A percentile compares a stretch with the other conserved stretches of the same genome.
These are phyloP conservation scores for Colletotrichum sansevieriae DNA, from an alignment of 2,329 filamentous ascomycete species.

Conservation along the genomic window DNA sequence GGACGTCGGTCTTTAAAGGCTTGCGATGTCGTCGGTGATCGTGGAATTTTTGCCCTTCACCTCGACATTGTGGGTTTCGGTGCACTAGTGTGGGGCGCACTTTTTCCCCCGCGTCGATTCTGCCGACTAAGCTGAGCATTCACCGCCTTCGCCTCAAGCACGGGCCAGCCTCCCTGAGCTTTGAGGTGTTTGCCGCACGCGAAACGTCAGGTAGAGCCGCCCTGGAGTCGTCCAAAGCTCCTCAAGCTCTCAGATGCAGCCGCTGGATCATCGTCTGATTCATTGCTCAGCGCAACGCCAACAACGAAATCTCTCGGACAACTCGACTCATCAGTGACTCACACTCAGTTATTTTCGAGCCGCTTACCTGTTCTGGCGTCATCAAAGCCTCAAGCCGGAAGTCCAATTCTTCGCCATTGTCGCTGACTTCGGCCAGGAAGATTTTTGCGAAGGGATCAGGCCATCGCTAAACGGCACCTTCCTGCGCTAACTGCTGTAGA, in stretches of 20 bases:
- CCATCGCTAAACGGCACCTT: neutral
- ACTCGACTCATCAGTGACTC: slow-evolving; percentile 37
- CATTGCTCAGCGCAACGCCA: neutral
- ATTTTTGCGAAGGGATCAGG: slow-evolving; percentile 25
- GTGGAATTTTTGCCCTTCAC: slow-evolving; percentile 43
- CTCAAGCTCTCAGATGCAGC: slow-evolving; percentile 12
- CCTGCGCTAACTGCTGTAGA: no score
- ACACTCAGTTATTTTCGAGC: neutral
- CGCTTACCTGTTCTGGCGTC: neutral
- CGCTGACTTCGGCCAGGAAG: neutral
- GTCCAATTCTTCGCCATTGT: slow-evolving; percentile 14
- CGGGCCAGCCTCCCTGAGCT: slow-evolving; percentile 13
- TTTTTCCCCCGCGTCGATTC: slow-evolving; percentile 41
- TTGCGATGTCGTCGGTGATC: slow-evolving; percentile 39
- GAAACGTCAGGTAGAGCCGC: no score
- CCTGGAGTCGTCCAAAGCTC: slow-evolving; percentile 19
- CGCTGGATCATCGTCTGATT: slow-evolving; percentile 3
- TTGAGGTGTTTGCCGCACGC: no score
- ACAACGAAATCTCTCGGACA: neutral
- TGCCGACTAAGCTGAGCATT: slow-evolving; percentile 34
- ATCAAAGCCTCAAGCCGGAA: neutral
- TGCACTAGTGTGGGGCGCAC: slow-evolving; percentile 40
- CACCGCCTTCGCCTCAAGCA: slow-evolving; percentile 40
- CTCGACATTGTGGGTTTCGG: slow-evolving; percentile 42
- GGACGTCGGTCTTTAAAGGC: slow-evolving; percentile 42